These are phyloP conservation scores for Sclerotinia spermophila DNA, from an alignment of 2,329 filamentous ascomycete genomes.

Conservation along the genomic window DNA sequence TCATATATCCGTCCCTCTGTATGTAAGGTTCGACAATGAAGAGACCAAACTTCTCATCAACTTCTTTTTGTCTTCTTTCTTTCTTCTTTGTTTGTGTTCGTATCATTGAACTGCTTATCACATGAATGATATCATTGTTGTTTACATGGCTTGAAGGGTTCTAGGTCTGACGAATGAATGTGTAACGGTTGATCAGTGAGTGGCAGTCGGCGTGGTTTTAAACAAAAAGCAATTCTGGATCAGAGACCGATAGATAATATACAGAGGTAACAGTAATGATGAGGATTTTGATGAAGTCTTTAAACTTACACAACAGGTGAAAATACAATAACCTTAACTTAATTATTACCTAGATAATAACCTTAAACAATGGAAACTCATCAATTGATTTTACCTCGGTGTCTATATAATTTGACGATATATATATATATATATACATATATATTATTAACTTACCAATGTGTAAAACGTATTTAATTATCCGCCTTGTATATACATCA, in stretches of 20 bases:
- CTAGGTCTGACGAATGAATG: neutral
- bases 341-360: too few relatives aligned
- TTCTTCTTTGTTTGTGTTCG: neutral
- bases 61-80: neutral
- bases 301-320: neutral
- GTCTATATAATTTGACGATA: too few relatives aligned
- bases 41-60: too few relatives aligned
- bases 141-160: neutral
- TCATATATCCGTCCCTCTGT: neutral
- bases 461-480: too few relatives aligned
- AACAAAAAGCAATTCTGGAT: neutral
- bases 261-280: neutral
- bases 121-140: neutral
- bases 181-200: neutral
- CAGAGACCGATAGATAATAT: neutral
- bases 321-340: too few relatives aligned
- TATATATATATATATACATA: too few relatives aligned
- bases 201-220: too few relatives aligned
- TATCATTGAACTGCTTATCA: neutral
- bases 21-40: neutral
- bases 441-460: too few relatives aligned
- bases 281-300: neutral
- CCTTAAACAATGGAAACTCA: too few relatives aligned
- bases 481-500: too few relatives aligned
- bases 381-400: too few relatives aligned